Conservation (phyloP, 371 early-diverging fungal species). For the Apophysomyces elegans region DNA sequence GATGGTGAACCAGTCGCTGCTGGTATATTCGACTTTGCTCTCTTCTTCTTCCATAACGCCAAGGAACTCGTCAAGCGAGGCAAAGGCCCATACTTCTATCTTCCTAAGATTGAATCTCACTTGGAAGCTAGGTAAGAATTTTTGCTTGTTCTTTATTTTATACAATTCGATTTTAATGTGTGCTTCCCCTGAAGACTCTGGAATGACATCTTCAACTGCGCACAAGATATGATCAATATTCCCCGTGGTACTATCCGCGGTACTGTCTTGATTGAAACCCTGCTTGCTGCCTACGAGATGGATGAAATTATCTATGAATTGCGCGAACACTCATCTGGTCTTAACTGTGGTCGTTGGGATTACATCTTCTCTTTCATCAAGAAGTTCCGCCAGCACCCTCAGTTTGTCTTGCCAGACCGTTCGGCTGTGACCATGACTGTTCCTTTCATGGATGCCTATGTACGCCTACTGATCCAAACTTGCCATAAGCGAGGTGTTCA, state of each 20-base stretch:
- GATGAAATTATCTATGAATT: slow-evolving; percentile 98
- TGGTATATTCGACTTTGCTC: slow-evolving; percentile 93
- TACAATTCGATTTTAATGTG: neutral
- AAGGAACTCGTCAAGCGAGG: slow-evolving; percentile 78
- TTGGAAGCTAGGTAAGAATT: slow-evolving; percentile 78
- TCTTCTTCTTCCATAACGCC: slow-evolving; percentile 97
- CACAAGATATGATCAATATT: slow-evolving; percentile 88
- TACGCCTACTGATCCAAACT: slow-evolving; percentile 90
- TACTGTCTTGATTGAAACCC: slow-evolving; percentile 96
- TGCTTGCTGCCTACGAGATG: slow-evolving; percentile 96
- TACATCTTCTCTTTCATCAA: slow-evolving; percentile 98
- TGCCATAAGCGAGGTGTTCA: slow-evolving; percentile 97
- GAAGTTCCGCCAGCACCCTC: slow-evolving; percentile 86
- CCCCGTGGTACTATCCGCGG: slow-evolving; percentile 96
- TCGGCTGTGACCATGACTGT: slow-evolving; percentile 89
- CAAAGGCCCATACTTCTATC: slow-evolving; percentile 96
- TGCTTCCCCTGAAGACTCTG: slow-evolving; percentile 63
- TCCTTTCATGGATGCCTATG: slow-evolving; percentile 96
- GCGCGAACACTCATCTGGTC: slow-evolving; percentile 93
- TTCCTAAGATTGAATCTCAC: slow-evolving; percentile 97
- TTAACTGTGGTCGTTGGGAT: slow-evolving; percentile 99
- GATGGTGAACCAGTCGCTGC: slow-evolving; percentile 92
- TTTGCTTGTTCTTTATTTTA: neutral
- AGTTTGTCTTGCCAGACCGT: slow-evolving; percentile 90
- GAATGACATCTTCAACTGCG: slow-evolving; percentile 94